These are phyloP conservation scores for Dothideomycetidae sp. DNA, from an alignment of 2,329 filamentous ascomycete species.

Conservation along the genomic window DNA sequence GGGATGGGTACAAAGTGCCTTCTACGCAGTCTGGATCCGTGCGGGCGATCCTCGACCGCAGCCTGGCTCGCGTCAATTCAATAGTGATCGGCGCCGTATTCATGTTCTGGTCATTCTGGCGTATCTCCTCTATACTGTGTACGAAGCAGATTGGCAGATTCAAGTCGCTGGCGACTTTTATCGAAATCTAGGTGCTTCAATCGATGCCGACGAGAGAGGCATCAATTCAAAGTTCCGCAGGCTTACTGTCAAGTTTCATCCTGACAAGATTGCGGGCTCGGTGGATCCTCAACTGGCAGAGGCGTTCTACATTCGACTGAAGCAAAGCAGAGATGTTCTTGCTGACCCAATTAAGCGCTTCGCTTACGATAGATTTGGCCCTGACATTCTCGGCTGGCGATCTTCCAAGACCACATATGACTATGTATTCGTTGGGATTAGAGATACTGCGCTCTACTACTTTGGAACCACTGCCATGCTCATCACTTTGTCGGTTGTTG, in stretches of 20 bases:
- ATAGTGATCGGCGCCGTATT: constrained; percentile 64
- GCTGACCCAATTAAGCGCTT: constrained; percentile 63
- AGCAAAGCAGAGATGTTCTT: constrained; percentile 69
- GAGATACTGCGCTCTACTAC: constrained; percentile 48
- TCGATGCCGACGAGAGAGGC: constrained; percentile 54
- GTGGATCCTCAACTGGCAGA: constrained; percentile 29
- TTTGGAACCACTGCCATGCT: constrained; percentile 41
- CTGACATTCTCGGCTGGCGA: constrained; percentile 52
- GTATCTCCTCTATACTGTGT: constrained; percentile 85
- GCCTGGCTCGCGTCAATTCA: constrained; percentile 53
- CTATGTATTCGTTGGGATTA: constrained; percentile 55
- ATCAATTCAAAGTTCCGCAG: constrained; percentile 78
- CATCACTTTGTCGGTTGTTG: constrained; percentile 47
- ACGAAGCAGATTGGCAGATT: constrained; percentile 76
- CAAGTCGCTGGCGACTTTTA: constrained; percentile 64
- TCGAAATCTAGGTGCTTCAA: constrained; percentile 54
- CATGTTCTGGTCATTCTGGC: constrained; percentile 66
- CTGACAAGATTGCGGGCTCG: constrained; percentile 55
- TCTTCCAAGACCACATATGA: constrained; percentile 56
- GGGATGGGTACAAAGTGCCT: constrained; percentile 61
- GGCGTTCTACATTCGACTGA: constrained; percentile 64
- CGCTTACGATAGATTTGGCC: constrained; percentile 81
- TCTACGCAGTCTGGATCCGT: constrained; percentile 78
- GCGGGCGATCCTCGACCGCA: constrained; percentile 68
- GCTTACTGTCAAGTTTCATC: constrained; percentile 56